Base-by-base conservation (phyloP, 805 yeast species). In the Nakazawaea peltata region DNA sequence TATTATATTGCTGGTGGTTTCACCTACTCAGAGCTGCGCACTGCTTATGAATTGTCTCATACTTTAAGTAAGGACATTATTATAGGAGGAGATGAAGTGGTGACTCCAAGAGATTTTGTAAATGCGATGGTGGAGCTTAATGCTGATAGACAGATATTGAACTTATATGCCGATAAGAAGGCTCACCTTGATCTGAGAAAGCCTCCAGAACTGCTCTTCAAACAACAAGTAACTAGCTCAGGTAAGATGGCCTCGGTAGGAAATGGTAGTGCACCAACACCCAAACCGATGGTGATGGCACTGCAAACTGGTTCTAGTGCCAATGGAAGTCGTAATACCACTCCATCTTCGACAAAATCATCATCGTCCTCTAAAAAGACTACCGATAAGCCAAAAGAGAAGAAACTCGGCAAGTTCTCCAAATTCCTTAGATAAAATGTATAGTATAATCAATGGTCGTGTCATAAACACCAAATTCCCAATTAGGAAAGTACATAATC, bases 1-100 rank as follows among this genome's bases (percentile, higher is more conserved):
- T 73, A 87, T 38, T 92, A 77, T 50, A 71, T 86, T 19, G 81
- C 94, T 2, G 99, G 99, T 16, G 98, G 97, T 7, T 57, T 83
- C 15, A 85, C 97, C 0, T 74, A 80, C 44, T 71, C 88, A 2
- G 99, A 92, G 55, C 61, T 81, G 19, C 71, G 90, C 42, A 69
- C 84, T 10, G 77, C 79, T 4, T 79, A 83, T 46, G 90, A 84
- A 43, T 65, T 86, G 31, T 71, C 85, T 7, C 56, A 61, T 13
- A 54, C 67, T 30, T 65, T 74, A 39, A 74, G 81, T 48, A 79
- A 75, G 50, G 95, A 86, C 41, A 70, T 92, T 13, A 74, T 80
- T 41, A 59, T 90, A 39, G 97, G 97, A 0, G 76, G 88, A 11
- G 94, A 83, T 51, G 76, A 80, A 35, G 56, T 85, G 2, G 58